These are phyloP conservation scores for Apiospora arundinis DNA, from an alignment of 2,329 filamentous ascomycete species.

Conservation along the genomic window DNA sequence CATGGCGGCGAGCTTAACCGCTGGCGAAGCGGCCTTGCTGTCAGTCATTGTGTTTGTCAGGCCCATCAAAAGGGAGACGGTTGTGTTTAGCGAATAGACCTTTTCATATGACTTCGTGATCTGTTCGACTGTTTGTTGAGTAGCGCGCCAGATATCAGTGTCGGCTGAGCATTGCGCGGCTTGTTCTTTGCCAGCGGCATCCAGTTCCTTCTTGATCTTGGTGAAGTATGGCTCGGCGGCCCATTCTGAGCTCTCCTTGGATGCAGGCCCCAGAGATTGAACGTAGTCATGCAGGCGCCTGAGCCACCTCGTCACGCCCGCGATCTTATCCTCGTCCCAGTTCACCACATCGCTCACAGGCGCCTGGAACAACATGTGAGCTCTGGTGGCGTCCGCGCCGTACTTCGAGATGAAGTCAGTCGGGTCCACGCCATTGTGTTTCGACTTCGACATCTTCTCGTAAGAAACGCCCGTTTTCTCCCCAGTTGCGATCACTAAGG, in stretches of 20 bases:
- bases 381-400: constrained; percentile 83
- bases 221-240: constrained; percentile 46
- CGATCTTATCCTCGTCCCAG: constrained; percentile 86
- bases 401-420: constrained; percentile 73
- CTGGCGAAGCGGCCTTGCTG: constrained; percentile 46
- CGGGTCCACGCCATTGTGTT: constrained; percentile 90
- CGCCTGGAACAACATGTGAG: constrained; percentile 89
- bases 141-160: constrained; percentile 64
- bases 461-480: constrained; percentile 67
- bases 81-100: constrained; percentile 81
- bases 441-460: constrained; percentile 96
- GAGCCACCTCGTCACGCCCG: constrained; percentile 83
- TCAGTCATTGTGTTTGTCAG: constrained; percentile 73
- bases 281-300: constrained; percentile 69
- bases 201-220: constrained; percentile 39
- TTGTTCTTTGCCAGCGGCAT: constrained; percentile 35
- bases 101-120: constrained; percentile 73
- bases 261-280: constrained; percentile 29
- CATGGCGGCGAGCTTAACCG: constrained; percentile 56
- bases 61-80: constrained; percentile 82
- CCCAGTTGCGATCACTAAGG: constrained; percentile 68
- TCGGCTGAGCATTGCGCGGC: constrained; percentile 52
- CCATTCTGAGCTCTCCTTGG: constrained; percentile 25
- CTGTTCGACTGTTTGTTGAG: constrained; percentile 70
- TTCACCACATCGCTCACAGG: constrained; percentile 84